Conservation (phyloP, 2,329 filamentous ascomycete genomes). For the Diplocarpon rosae region DNA sequence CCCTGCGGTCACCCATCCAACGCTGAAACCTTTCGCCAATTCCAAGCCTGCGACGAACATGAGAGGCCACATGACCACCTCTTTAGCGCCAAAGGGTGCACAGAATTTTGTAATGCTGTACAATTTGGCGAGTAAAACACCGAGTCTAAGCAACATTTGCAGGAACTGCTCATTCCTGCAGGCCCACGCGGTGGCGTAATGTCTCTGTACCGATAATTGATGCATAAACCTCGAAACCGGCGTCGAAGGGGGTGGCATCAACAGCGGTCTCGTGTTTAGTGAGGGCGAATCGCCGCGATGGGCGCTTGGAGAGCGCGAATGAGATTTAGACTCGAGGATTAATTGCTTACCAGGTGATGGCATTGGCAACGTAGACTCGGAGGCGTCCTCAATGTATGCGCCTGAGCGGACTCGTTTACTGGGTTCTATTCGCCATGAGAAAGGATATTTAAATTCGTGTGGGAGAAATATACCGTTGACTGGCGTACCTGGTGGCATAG, state of each 20-base stretch:
- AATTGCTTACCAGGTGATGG: conserved; percentile 13
- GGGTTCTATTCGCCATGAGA: conserved; percentile 15
- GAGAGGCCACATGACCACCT: conserved; percentile 55
- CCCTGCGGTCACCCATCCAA: conserved; percentile 29
- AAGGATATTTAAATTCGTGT: conserved; percentile 1
- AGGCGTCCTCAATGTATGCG: conserved; percentile 24
- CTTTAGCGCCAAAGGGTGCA: conserved; percentile 57
- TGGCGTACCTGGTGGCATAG: conserved; percentile 21
- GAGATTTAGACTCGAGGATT: conserved; percentile 12
- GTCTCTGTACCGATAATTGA: conserved; percentile 23
- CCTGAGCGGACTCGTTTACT: conserved; percentile 19
- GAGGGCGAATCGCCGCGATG: conserved; percentile 1
- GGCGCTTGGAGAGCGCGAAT: not conserved
- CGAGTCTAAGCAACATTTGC: conserved; percentile 38
- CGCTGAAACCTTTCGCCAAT: conserved; percentile 33
- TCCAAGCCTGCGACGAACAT: conserved; percentile 60
- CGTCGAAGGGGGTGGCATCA: conserved; percentile 32
- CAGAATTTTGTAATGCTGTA: conserved; percentile 55
- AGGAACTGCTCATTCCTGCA: conserved; percentile 25
- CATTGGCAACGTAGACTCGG: conserved; percentile 14
- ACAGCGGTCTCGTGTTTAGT: conserved; percentile 26
- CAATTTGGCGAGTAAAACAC: conserved; percentile 59
- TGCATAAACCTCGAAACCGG: conserved; percentile 24
- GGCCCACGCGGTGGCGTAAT: conserved; percentile 28
- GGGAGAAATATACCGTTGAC: conserved; percentile 16